Evolutionary conservation across 1,139 yeast species (phyloP).

Genomic region (Taphrina flavorubra): DNA sequence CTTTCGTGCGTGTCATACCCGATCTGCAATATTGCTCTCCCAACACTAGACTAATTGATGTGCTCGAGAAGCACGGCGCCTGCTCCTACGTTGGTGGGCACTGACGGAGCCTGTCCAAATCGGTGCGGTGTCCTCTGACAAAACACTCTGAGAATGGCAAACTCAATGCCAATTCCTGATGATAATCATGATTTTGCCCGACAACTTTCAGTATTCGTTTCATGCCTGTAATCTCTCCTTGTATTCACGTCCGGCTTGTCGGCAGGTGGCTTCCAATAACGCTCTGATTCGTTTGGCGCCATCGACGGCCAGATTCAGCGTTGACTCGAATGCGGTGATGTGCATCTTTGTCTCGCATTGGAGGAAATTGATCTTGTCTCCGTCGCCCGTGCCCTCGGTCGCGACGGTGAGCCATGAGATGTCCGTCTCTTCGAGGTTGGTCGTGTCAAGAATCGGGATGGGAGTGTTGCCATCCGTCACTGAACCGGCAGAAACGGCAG

Average conservation of each 20-base stretch:
- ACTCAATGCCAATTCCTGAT: too few relatives aligned
- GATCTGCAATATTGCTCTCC: too few relatives aligned
- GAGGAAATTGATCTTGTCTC: conserved; percentile 76
- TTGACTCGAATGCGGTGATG: conserved; percentile 74
- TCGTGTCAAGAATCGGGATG: conserved; percentile 60
- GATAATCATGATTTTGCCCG: background rate
- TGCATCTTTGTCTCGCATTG: conserved; percentile 84
- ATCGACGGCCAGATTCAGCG: conserved; percentile 84
- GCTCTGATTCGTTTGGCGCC: conserved; percentile 84
- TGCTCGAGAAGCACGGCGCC: too few relatives aligned
- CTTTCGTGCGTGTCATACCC: too few relatives aligned
- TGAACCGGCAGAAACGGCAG: conserved; percentile 79
- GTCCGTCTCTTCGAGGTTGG: conserved; percentile 80
- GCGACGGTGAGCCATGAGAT: conserved; percentile 82
- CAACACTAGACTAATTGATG: too few relatives aligned
- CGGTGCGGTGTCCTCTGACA: too few relatives aligned
- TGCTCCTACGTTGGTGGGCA: too few relatives aligned
- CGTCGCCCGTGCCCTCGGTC: conserved; percentile 67
- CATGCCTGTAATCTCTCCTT: conserved; percentile 23
- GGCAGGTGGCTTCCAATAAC: conserved; percentile 82
- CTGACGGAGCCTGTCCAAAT: too few relatives aligned
- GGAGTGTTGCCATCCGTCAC: conserved; percentile 50
- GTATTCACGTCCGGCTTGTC: conserved; percentile 66
- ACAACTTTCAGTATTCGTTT: background rate
- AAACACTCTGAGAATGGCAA: too few relatives aligned